Conservation (phyloP, 2,329 filamentous ascomycete genomes). For the Aspergillus latus region DNA sequence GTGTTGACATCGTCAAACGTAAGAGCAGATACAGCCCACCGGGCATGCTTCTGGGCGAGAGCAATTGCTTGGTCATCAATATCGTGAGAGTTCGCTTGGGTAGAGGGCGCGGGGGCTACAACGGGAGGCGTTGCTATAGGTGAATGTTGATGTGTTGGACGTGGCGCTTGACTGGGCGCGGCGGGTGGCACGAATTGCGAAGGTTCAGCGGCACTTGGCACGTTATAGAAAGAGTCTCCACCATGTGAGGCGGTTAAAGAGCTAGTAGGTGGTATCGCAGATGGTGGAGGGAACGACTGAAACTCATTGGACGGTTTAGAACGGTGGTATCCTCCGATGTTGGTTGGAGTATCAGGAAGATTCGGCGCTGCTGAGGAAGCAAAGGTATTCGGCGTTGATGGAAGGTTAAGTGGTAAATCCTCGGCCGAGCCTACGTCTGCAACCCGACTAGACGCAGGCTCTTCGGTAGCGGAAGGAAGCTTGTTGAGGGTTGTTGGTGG, state of each 20-base stretch:
- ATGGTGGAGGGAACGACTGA: constrained; percentile 45
- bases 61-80: constrained; percentile 71
- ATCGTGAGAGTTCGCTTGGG: constrained; percentile 29
- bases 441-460: constrained; percentile 24
- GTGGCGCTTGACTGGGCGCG: constrained; percentile 20
- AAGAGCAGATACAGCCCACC: constrained; percentile 92
- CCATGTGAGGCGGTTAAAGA: constrained; percentile 22
- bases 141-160: constrained; percentile 22
- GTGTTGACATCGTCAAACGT: constrained; percentile 96
- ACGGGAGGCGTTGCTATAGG: constrained; percentile 24
- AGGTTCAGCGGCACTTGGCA: constrained; percentile 16
- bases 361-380: constrained; percentile 30
- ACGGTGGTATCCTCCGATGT: constrained; percentile 18
- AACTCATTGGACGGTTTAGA: constrained; percentile 31
- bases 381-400: constrained; percentile 40
- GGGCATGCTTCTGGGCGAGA: constrained; percentile 89
- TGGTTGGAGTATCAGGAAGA: constrained; percentile 35
- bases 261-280: constrained; percentile 28
- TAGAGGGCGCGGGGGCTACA: constrained; percentile 21
- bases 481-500: constrained; percentile 22
- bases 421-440: constrained; percentile 40
- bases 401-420: constrained; percentile 35
- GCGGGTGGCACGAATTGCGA: constrained; percentile 25
- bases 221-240: constrained; percentile 26
- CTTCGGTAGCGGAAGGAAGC: constrained; percentile 26